phyloP scores from a whole-genome alignment of 768 basidiomycete species.

The Boletellus emodensis region DNA sequence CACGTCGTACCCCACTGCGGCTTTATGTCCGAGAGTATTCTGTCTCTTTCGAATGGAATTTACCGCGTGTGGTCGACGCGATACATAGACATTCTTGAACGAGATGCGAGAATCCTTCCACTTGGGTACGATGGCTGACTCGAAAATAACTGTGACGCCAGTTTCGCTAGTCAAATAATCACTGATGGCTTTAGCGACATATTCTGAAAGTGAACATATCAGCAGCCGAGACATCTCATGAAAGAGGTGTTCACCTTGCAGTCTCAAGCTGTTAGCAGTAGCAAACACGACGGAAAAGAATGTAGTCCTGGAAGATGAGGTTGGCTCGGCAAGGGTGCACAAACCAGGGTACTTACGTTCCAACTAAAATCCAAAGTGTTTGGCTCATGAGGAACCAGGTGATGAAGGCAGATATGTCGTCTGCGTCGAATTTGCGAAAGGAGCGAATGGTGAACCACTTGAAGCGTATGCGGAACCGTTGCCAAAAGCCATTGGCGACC shows the following conservation, averaged over 20 bases:
- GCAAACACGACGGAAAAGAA: slow-evolving; percentile 94
- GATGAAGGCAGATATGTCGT: slow-evolving; percentile 94
- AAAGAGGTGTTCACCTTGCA: slow-evolving; percentile 58
- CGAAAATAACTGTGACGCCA: slow-evolving; percentile 92
- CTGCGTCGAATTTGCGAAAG: slow-evolving; percentile 92
- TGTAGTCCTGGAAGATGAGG: slow-evolving; percentile 58
- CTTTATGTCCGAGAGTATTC: slow-evolving; percentile 41
- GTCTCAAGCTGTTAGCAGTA: slow-evolving; percentile 77
- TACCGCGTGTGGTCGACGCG: slow-evolving; percentile 57
- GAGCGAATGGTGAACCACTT: slow-evolving; percentile 97
- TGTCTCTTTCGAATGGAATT: slow-evolving; percentile 14
- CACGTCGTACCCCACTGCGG: slow-evolving; percentile 71
- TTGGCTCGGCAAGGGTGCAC: not conserved
- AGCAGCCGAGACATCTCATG: not conserved
- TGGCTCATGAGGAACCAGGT: slow-evolving; percentile 97
- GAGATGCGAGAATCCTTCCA: slow-evolving; percentile 96
- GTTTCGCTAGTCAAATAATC: slow-evolving; percentile 92
- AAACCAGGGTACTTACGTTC: slow-evolving; percentile 40
- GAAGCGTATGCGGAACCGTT: slow-evolving; percentile 85
- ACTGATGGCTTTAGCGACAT: slow-evolving; percentile 82
- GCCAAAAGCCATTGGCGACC: slow-evolving; percentile 86
- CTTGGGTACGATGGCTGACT: slow-evolving; percentile 96
- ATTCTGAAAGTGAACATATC: slow-evolving; percentile 44
- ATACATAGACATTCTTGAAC: slow-evolving; percentile 95
- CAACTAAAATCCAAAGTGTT: slow-evolving; percentile 91